phyloP scores from a whole-genome alignment of 1,284 basidiomycete genomes.

The Tilletia setariae region DNA sequence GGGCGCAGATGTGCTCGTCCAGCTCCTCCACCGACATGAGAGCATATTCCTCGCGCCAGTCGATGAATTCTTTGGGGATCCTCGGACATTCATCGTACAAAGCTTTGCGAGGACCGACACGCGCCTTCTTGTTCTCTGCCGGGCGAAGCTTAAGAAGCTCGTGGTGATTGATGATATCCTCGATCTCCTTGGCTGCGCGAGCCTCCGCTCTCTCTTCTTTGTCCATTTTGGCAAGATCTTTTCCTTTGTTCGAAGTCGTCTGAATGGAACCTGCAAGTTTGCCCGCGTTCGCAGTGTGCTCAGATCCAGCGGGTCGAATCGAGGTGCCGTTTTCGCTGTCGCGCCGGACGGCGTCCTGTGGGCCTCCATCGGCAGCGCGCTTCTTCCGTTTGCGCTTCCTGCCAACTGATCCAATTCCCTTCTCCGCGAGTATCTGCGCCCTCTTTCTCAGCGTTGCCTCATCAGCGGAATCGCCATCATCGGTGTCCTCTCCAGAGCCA shows the following conservation, averaged over 20 bases:
- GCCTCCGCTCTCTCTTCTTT: neutral
- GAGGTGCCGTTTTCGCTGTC: too few species aligned
- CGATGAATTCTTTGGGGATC: constrained; percentile 4
- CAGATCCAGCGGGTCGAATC: too few species aligned
- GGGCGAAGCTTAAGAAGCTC: neutral
- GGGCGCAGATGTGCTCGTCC: neutral
- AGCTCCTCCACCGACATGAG: neutral
- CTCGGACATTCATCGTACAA: constrained; percentile 7
- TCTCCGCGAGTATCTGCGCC: neutral
- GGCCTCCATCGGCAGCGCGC: too few species aligned
- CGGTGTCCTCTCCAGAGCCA: constrained; percentile 5
- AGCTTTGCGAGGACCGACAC: neutral
- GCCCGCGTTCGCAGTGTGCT: too few species aligned
- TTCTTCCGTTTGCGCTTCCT: neutral
- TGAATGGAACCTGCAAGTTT: neutral
- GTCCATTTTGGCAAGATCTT: neutral
- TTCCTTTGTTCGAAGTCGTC: neutral
- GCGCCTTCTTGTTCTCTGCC: neutral
- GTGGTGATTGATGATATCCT: constrained; percentile 2
- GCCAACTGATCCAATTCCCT: neutral
- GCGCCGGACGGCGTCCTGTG: too few species aligned
- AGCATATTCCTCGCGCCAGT: constrained; percentile 11
- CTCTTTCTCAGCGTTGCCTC: neutral
- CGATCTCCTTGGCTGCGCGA: neutral
- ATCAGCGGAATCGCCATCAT: constrained; percentile 9